Evolutionary conservation across 2,329 filamentous ascomycete genomes (phyloP).

Genomic region (Parastagonospora nodorum): DNA sequence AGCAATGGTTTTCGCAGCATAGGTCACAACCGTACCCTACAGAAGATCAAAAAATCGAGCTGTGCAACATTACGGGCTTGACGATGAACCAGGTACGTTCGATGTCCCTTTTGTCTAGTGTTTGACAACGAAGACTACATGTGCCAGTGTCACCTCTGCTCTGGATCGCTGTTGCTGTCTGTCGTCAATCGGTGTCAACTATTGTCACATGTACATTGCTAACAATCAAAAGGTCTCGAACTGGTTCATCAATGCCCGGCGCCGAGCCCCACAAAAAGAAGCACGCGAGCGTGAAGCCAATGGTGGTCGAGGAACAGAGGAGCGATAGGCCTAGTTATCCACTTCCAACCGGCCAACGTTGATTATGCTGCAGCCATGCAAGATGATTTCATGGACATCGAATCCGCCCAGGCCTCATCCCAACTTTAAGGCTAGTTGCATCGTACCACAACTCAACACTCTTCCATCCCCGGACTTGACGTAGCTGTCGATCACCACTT

Average conservation of each 20-base stretch:
- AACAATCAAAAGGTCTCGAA: conserved; percentile 63
- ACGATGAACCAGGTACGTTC: conserved; percentile 70
- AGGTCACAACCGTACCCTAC: conserved; percentile 76
- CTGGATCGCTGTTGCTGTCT: not conserved
- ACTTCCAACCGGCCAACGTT: not conserved
- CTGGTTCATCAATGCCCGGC: conserved; percentile 80
- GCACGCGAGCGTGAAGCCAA: conserved; percentile 33
- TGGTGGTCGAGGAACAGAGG: conserved; percentile 1
- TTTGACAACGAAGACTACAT: conserved; percentile 35
- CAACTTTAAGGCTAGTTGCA: no score
- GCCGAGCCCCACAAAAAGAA: conserved; percentile 53
- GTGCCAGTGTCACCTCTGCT: conserved; percentile 18
- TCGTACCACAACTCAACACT: no score
- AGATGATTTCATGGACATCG: not conserved
- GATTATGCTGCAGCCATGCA: not conserved
- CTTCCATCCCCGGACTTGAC: no score
- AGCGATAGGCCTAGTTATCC: not conserved
- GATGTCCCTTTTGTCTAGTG: conserved; percentile 51
- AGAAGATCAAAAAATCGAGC: conserved; percentile 83
- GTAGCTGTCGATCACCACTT: no score
- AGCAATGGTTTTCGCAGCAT: conserved; percentile 70
- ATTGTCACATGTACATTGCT: conserved; percentile 7
- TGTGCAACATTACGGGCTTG: conserved; percentile 76
- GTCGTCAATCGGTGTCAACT: not conserved
- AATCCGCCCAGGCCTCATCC: not conserved